These are phyloP conservation scores for Agapanthus africanus DNA, from an alignment of 106 monocot genomes.

Conservation along the genomic window DNA sequence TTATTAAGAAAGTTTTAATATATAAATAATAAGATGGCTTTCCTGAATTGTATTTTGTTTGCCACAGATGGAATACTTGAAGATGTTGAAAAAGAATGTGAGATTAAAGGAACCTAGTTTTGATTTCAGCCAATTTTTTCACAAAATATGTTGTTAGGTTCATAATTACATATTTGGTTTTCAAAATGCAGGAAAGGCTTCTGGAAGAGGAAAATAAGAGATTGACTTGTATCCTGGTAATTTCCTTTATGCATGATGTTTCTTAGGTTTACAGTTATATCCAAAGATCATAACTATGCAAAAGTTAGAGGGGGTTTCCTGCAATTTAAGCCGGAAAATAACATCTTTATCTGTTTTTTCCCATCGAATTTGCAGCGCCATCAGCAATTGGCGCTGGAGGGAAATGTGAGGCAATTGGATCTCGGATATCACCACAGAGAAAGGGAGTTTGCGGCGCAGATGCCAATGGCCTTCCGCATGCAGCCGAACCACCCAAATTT, in stretches of 20 bases:
- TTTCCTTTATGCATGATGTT: neutral
- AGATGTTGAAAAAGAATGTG: slow-evolving; percentile 53
- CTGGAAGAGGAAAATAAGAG: slow-evolving; percentile 77
- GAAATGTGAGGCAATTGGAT: slow-evolving; percentile 45
- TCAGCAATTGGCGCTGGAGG: slow-evolving; percentile 50
- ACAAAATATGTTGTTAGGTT: slow-evolving; percentile 6
- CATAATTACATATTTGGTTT: slow-evolving; percentile 2
- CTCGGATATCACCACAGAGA: slow-evolving; percentile 49
- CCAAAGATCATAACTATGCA: no score
- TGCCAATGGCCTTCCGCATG: slow-evolving; percentile 63
- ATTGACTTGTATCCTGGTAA: slow-evolving; percentile 51
- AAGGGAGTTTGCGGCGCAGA: slow-evolving; percentile 47
- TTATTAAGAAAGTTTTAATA: neutral
- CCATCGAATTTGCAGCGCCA: slow-evolving; percentile 49
- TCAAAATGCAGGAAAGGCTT: slow-evolving; percentile 33
- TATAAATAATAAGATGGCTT: neutral
- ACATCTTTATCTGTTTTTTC: no score
- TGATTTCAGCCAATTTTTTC: neutral
- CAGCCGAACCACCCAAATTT: slow-evolving; percentile 83
- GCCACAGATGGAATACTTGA: slow-evolving; percentile 52
- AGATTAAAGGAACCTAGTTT: slow-evolving; percentile 7
- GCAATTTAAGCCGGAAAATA: neutral
- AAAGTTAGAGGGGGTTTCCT: no score
- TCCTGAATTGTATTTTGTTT: neutral
- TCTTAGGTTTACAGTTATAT: no score